phyloP scores from a whole-genome alignment of 345 rosid species.

The Euphorbia lathyris region DNA sequence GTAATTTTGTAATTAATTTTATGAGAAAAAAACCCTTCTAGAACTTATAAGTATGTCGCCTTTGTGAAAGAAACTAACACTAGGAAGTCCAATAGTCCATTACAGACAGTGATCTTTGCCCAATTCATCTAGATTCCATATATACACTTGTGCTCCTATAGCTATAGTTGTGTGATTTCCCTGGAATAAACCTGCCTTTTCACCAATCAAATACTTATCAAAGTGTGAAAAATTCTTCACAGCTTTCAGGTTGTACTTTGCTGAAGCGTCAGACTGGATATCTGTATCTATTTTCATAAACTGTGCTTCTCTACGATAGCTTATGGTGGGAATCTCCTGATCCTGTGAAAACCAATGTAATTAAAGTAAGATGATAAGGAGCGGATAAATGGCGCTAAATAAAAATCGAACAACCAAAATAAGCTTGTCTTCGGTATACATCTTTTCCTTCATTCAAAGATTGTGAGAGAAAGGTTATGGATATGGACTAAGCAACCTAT shows the following conservation, averaged over 20 bases:
- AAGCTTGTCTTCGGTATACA: constrained; percentile 13
- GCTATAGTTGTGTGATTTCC: constrained; percentile 17
- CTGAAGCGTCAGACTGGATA: constrained; percentile 28
- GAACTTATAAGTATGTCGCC: constrained; percentile 38
- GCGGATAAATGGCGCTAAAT: background rate
- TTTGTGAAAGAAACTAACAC: constrained; percentile 36
- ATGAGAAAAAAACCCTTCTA: constrained; percentile 9
- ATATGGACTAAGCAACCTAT: constrained; percentile 34
- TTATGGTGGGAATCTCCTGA: constrained; percentile 37
- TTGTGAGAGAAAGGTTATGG: constrained; percentile 38
- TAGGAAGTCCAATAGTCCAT: constrained; percentile 20
- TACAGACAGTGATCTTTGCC: constrained; percentile 30
- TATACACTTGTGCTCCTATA: constrained; percentile 34
- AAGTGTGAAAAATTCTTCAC: constrained; percentile 34
- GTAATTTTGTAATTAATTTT: no score
- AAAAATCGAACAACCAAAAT: background rate
- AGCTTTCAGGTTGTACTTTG: constrained; percentile 33
- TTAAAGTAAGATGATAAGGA: no score
- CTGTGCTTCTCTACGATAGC: constrained; percentile 35
- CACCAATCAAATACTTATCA: constrained; percentile 40
- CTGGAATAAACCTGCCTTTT: constrained; percentile 30
- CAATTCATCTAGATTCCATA: constrained; percentile 40
- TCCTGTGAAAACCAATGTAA: constrained; percentile 18
- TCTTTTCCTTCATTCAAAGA: constrained; percentile 39
- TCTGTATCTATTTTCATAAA: constrained; percentile 26